Evolutionary conservation across 441 rosid species (phyloP).

Genomic region (Populus hybrid): DNA sequence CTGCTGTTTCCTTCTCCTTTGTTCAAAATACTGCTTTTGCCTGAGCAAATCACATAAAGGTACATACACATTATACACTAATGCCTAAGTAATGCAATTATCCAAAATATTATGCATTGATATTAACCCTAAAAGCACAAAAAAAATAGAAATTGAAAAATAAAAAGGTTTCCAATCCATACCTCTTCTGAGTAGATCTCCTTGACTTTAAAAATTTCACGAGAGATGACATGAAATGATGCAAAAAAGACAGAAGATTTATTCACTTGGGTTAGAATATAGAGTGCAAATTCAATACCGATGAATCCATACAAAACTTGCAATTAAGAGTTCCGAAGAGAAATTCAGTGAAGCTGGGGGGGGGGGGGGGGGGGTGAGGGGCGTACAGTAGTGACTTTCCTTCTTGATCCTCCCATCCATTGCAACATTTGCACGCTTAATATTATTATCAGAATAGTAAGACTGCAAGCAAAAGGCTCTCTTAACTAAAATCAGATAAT

Average conservation of each 20-base stretch:
- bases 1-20: slow-evolving; percentile 60
- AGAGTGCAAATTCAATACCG: background rate
- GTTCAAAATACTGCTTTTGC: slow-evolving; percentile 89
- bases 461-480: background rate
- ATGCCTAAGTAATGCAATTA: background rate
- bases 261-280: slow-evolving; percentile 13
- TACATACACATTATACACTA: background rate
- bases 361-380: background rate
- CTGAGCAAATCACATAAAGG: slow-evolving; percentile 27
- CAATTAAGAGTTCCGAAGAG: background rate
- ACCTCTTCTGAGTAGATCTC: slow-evolving; percentile 62
- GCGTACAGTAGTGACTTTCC: slow-evolving; percentile 73
- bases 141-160: background rate
- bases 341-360: background rate
- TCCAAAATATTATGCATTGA: background rate
- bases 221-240: slow-evolving; percentile 4
- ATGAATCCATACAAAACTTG: background rate
- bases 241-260: slow-evolving; percentile 11
- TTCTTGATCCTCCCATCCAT: slow-evolving; percentile 96
- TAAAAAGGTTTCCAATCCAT: background rate
- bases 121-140: background rate
- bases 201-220: slow-evolving; percentile 45
- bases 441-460: background rate
- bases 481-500: background rate
- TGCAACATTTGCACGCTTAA: slow-evolving; percentile 48